These are phyloP conservation scores for Chloranthus sessilifolius DNA, from an alignment of 164 flowering plant genomes.

Conservation along the genomic window DNA sequence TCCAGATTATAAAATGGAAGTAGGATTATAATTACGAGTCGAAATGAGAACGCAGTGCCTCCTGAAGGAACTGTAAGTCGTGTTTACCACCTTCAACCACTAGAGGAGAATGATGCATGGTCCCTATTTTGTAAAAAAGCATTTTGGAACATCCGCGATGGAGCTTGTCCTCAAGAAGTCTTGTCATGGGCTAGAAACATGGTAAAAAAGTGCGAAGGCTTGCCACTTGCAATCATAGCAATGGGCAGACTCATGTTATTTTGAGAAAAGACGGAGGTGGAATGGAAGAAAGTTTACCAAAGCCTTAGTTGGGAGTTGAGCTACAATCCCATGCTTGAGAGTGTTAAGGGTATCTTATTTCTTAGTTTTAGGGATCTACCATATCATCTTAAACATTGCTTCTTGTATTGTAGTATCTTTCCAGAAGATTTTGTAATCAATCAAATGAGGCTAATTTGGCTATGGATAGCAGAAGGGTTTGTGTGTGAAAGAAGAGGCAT, in stretches of 20 bases:
- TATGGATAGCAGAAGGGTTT: conserved; percentile 9
- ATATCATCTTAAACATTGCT: neutral
- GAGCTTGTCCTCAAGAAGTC: conserved; percentile 12
- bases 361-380: conserved; percentile 6
- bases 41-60: conserved; percentile 2
- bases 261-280: conserved; percentile 1
- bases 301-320: conserved; percentile 13
- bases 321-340: conserved; percentile 1
- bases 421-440: neutral
- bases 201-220: conserved; percentile 16
- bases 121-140: conserved; percentile 24
- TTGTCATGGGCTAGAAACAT: conserved; percentile 3
- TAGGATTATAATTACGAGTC: conserved; percentile 35
- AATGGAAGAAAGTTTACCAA: conserved; percentile 15
- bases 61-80: neutral
- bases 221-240: conserved; percentile 21
- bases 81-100: conserved; percentile 4
- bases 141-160: neutral
- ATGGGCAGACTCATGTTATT: conserved; percentile 19
- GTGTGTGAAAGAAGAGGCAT: neutral
- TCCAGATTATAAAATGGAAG: conserved; percentile 22
- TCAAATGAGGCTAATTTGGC: neutral
- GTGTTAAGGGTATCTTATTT: neutral
- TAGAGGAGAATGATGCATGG: conserved; percentile 25
- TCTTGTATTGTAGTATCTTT: conserved; percentile 6